These are phyloP conservation scores for Heterobasidion irregulare DNA, from an alignment of 1,284 basidiomycete genomes.

Conservation along the genomic window DNA sequence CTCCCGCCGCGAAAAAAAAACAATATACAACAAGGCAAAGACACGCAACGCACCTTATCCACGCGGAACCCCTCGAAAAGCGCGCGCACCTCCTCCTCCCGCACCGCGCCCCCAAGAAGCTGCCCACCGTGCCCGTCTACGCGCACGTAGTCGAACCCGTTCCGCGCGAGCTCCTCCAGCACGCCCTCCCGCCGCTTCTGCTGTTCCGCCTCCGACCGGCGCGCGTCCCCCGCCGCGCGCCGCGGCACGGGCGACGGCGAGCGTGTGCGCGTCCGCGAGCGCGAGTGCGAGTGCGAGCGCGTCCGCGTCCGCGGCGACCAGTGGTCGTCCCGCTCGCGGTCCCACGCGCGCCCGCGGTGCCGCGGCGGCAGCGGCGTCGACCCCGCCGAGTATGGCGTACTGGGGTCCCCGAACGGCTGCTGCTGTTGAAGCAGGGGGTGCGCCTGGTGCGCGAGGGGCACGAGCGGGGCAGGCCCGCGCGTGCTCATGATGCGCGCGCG, in stretches of 20 bases:
- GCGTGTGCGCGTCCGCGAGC: slow-evolving; percentile 23
- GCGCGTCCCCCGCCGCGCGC: slow-evolving; percentile 22
- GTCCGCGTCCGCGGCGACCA: slow-evolving; percentile 10
- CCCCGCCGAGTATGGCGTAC: slow-evolving; percentile 7
- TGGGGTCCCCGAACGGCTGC: slow-evolving; percentile 1
- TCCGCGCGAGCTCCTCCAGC: slow-evolving; percentile 47
- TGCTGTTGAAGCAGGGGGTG: too few relatives aligned
- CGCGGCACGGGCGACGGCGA: slow-evolving; percentile 39
- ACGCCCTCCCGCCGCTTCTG: slow-evolving; percentile 36
- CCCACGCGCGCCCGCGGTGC: not conserved
- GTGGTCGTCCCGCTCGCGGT: slow-evolving; percentile 8
- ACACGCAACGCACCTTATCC: slow-evolving; percentile 43
- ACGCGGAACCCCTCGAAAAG: slow-evolving; percentile 60
- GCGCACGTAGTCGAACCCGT: slow-evolving; percentile 56
- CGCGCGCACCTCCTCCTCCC: slow-evolving; percentile 51
- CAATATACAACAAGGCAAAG: not conserved
- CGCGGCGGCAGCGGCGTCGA: slow-evolving; percentile 10
- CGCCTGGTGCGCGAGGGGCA: slow-evolving; percentile 2
- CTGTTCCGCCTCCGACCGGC: slow-evolving; percentile 17
- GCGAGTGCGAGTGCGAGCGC: slow-evolving; percentile 38
- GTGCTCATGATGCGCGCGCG: slow-evolving; percentile 18
- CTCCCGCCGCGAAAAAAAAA: too few relatives aligned
- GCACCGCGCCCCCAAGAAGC: slow-evolving; percentile 37
- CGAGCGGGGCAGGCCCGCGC: slow-evolving; percentile 5
- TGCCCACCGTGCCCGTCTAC: slow-evolving; percentile 42